phyloP scores from a whole-genome alignment of 805 yeast species.

The Saccharomycopsis vini region DNA sequence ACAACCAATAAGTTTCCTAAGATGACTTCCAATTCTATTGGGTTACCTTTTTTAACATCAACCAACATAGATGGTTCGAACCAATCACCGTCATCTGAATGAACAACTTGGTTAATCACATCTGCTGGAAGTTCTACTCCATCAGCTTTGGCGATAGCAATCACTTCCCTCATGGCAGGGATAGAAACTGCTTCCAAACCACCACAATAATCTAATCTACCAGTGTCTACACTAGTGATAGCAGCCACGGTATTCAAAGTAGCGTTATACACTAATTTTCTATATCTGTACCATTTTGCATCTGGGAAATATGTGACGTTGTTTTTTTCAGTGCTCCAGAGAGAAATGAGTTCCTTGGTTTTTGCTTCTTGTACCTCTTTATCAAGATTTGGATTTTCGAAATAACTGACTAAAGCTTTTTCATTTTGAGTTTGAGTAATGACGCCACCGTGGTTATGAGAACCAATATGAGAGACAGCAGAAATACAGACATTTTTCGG shows the following conservation, averaged over 20 bases:
- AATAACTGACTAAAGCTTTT: constrained; percentile 40
- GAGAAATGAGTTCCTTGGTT: constrained; percentile 30
- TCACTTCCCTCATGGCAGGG: constrained; percentile 64
- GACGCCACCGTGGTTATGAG: constrained; percentile 42
- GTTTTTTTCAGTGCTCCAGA: constrained; percentile 39
- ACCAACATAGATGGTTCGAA: constrained; percentile 69
- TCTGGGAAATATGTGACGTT: constrained; percentile 33
- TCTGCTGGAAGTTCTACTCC: constrained; percentile 46
- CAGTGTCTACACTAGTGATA: constrained; percentile 47
- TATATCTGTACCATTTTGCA: constrained; percentile 49
- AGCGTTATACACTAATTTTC: constrained; percentile 62
- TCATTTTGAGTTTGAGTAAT: constrained; percentile 46
- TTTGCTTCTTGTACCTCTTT: constrained; percentile 34
- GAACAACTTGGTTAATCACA: constrained; percentile 39
- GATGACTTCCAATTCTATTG: constrained; percentile 64
- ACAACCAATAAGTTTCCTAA: constrained; percentile 55
- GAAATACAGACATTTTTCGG: constrained; percentile 45
- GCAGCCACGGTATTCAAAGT: constrained; percentile 56
- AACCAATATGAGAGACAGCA: constrained; percentile 57
- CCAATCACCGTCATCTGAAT: constrained; percentile 48
- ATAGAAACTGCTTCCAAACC: constrained; percentile 31
- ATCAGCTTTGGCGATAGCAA: constrained; percentile 58
- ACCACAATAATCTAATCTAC: constrained; percentile 40
- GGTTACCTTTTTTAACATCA: constrained; percentile 55
- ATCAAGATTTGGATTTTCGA: constrained; percentile 34